Percentiles rank a stretch among this genome's conserved stretches.
phyloP scores from a whole-genome alignment of 306 rosid species.

The Glycine soja region DNA sequence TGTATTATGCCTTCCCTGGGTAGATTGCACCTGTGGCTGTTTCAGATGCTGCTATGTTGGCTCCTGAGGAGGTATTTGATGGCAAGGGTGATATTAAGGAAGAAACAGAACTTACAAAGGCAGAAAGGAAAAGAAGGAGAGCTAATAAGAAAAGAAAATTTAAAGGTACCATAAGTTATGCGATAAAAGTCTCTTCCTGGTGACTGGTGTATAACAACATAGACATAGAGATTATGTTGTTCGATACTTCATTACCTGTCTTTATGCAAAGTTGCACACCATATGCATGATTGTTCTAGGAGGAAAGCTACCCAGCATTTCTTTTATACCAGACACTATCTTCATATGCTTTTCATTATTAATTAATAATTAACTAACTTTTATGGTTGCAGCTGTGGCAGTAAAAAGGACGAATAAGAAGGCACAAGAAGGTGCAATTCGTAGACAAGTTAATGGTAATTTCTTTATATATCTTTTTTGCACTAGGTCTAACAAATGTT shows the following conservation, averaged over 20 bases:
- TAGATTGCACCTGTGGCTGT: conserved; percentile 96
- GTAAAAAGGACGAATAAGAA: conserved; percentile 61
- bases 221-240: neutral
- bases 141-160: conserved; percentile 88
- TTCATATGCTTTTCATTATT: conserved; percentile 32
- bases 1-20: conserved; percentile 49
- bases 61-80: conserved; percentile 93
- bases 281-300: neutral
- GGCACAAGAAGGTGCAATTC: conserved; percentile 40
- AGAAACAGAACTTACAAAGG: conserved; percentile 85
- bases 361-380: conserved; percentile 39
- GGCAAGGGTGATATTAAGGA: conserved; percentile 97
- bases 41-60: conserved; percentile 98
- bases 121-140: conserved; percentile 90
- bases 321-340: neutral
- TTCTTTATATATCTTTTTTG: conserved; percentile 15
- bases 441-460: conserved; percentile 55
- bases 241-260: conserved; percentile 4
- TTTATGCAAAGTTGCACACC: conserved; percentile 27
- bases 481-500: neutral
- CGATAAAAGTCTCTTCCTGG: conserved; percentile 30
- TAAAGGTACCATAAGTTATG: conserved; percentile 62
- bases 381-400: conserved; percentile 63
- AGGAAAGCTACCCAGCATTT: conserved; percentile 41
- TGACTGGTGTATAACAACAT: conserved; percentile 19